phyloP scores from a whole-genome alignment of 345 rosid genomes.

The Pistacia atlantica region DNA sequence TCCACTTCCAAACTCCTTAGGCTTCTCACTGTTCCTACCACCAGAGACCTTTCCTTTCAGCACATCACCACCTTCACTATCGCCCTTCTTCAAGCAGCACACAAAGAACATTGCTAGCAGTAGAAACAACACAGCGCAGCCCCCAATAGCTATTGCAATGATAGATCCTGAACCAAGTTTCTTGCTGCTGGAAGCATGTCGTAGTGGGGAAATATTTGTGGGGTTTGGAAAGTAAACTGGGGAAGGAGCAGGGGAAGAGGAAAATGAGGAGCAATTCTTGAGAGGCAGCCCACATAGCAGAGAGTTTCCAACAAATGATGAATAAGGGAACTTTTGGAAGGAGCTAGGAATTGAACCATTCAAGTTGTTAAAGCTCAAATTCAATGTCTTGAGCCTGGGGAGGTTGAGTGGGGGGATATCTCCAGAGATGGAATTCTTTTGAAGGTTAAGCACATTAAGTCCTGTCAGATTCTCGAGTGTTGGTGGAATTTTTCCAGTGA shows the following conservation, averaged over 20 bases:
- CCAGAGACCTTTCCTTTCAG: slow-evolving; percentile 36
- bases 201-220: slow-evolving; percentile 23
- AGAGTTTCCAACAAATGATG: slow-evolving; percentile 62
- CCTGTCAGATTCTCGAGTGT: slow-evolving; percentile 37
- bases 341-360: slow-evolving; percentile 65
- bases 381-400: slow-evolving; percentile 51
- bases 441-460: slow-evolving; percentile 48
- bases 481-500: slow-evolving; percentile 54
- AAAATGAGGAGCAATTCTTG: slow-evolving; percentile 33
- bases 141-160: slow-evolving; percentile 50
- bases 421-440: slow-evolving; percentile 61
- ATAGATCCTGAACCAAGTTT: slow-evolving; percentile 47
- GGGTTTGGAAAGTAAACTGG: slow-evolving; percentile 39
- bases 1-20: slow-evolving; percentile 81
- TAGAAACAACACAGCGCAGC: slow-evolving; percentile 43
- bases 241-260: slow-evolving; percentile 40
- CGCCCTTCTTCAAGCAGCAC: slow-evolving; percentile 44
- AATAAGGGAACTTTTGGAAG: slow-evolving; percentile 45
- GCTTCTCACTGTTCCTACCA: slow-evolving; percentile 43
- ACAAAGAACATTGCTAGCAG: slow-evolving; percentile 35
- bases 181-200: slow-evolving; percentile 18
- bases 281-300: slow-evolving; percentile 67
- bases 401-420: slow-evolving; percentile 44
- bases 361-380: slow-evolving; percentile 63
- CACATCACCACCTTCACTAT: slow-evolving; percentile 23